These are phyloP conservation scores for Naganishia cerealis DNA, from an alignment of 1,284 basidiomycete genomes.

Conservation along the genomic window DNA sequence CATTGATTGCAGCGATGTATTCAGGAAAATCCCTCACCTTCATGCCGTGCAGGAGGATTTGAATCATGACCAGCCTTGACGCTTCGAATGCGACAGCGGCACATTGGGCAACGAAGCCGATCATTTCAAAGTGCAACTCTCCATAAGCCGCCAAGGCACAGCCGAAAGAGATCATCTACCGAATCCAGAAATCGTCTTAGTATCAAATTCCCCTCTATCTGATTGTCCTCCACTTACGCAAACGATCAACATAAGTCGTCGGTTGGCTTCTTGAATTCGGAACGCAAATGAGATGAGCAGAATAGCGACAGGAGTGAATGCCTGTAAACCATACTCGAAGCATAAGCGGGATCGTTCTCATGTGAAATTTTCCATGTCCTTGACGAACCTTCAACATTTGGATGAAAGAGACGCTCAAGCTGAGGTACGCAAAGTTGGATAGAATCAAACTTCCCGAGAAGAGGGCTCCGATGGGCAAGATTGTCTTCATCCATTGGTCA, in stretches of 20 bases:
- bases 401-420: slow-evolving; percentile 90
- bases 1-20: not conserved
- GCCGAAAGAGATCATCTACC: slow-evolving; percentile 78
- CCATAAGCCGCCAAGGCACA: slow-evolving; percentile 76
- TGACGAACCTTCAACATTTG: slow-evolving; percentile 89
- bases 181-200: not conserved
- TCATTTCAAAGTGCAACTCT: slow-evolving; percentile 77
- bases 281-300: slow-evolving; percentile 89
- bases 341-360: not conserved
- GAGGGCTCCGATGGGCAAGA: slow-evolving; percentile 87
- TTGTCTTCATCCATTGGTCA: slow-evolving; percentile 79
- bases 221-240: slow-evolving; percentile 46
- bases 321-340: slow-evolving; percentile 57
- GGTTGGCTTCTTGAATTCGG: slow-evolving; percentile 83
- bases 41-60: slow-evolving; percentile 88
- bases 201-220: not conserved
- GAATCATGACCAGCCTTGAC: slow-evolving; percentile 86
- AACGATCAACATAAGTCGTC: slow-evolving; percentile 78
- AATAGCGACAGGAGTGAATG: slow-evolving; percentile 94
- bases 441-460: slow-evolving; percentile 91
- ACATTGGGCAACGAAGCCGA: slow-evolving; percentile 82
- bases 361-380: not conserved
- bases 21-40: slow-evolving; percentile 56
- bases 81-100: slow-evolving; percentile 66
- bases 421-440: slow-evolving; percentile 85